These are phyloP conservation scores for Rhododendron ovatum DNA, from an alignment of 148 eudicot species.

Conservation along the genomic window DNA sequence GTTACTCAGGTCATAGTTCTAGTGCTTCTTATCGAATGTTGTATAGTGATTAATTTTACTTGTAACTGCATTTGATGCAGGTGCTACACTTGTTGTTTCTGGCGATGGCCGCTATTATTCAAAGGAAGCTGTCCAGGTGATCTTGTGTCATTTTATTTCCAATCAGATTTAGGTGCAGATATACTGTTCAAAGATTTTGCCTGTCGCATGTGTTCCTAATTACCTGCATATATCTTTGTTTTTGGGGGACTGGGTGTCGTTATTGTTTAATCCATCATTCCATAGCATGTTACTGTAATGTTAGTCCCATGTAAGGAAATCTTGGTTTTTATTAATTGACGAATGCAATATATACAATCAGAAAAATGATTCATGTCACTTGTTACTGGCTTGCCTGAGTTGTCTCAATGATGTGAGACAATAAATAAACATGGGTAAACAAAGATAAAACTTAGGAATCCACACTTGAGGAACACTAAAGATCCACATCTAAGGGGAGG, in stretches of 20 bases:
- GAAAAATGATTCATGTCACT: background rate
- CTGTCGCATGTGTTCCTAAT: background rate
- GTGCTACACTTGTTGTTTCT: slow-evolving; percentile 93
- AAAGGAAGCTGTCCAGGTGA: slow-evolving; percentile 91
- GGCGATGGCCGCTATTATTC: slow-evolving; percentile 99
- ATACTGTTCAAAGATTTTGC: background rate
- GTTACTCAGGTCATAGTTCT: background rate
- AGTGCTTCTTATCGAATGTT: background rate
- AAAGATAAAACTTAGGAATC: background rate
- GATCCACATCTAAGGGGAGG: background rate
- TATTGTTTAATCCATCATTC: background rate
- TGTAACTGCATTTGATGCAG: slow-evolving; percentile 33
- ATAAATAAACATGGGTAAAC: background rate
- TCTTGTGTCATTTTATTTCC: background rate
- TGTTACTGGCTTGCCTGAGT: background rate
- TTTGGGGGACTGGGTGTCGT: background rate
- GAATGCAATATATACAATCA: background rate
- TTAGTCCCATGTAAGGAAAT: background rate
- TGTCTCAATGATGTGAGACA: background rate
- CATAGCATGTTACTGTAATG: background rate
- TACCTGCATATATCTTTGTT: background rate
- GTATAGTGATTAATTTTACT: background rate
- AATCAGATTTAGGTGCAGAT: background rate
- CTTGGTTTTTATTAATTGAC: background rate
- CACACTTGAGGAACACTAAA: background rate